Conservation (phyloP, 2,329 filamentous ascomycete species). For the Cryphonectria nitschkei region DNA sequence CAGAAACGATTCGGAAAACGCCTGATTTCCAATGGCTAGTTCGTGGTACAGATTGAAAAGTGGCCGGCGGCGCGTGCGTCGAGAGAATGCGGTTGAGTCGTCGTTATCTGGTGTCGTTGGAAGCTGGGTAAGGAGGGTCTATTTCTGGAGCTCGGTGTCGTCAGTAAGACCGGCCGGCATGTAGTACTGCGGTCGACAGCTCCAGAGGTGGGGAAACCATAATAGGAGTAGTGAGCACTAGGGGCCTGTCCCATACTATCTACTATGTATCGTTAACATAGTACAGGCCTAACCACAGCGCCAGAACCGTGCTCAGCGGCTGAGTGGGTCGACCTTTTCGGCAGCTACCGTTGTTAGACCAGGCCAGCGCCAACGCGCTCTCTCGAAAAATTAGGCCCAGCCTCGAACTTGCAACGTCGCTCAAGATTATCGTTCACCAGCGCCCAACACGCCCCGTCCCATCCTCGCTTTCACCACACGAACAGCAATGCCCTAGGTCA, state of each 20-base stretch:
- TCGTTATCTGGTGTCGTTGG: slow-evolving; percentile 15
- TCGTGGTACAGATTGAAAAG: not conserved
- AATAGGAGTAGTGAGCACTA: not conserved
- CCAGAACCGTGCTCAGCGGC: not conserved
- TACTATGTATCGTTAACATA: not conserved
- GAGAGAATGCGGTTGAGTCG: not conserved
- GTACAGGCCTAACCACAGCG: not conserved
- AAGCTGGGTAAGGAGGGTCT: slow-evolving; percentile 9
- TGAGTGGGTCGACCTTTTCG: slow-evolving; percentile 14
- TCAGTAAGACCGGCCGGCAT: slow-evolving; percentile 37
- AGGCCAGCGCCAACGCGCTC: slow-evolving; percentile 21
- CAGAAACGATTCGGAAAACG: slow-evolving; percentile 9
- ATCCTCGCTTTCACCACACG: slow-evolving; percentile 12
- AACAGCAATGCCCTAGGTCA: slow-evolving; percentile 25
- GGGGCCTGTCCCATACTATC: not conserved
- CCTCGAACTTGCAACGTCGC: slow-evolving; percentile 18
- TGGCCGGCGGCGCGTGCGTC: not conserved
- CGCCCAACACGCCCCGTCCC: slow-evolving; percentile 3
- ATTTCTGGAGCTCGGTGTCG: slow-evolving; percentile 50
- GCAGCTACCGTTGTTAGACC: slow-evolving; percentile 26
- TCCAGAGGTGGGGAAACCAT: slow-evolving; percentile 12
- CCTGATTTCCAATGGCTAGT: not conserved
- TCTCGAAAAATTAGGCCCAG: slow-evolving; percentile 23
- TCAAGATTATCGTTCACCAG: not conserved
- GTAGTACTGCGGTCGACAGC: not conserved